These are phyloP conservation scores for Solanum hybrid DNA, from an alignment of 305 asterid genomes.

Conservation along the genomic window DNA sequence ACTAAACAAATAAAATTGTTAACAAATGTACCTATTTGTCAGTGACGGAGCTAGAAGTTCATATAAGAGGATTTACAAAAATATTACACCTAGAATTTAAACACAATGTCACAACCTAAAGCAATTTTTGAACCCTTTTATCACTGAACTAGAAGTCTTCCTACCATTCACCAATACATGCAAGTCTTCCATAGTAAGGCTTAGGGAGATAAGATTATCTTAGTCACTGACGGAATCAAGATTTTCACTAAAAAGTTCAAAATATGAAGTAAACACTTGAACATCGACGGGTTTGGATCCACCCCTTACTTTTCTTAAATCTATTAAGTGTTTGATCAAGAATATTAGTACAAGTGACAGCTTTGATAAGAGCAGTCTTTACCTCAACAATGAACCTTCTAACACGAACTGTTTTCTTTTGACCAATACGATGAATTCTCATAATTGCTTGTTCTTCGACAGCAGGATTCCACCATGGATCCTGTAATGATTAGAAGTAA, in stretches of 20 bases:
- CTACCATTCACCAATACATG: background rate
- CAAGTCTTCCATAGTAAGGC: background rate
- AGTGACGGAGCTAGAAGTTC: too few relatives aligned
- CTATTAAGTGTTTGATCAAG: background rate
- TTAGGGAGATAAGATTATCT: background rate
- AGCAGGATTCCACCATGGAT: constrained; percentile 99
- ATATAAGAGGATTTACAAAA: background rate
- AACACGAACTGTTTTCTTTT: constrained; percentile 53
- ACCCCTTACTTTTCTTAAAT: background rate
- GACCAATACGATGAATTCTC: constrained; percentile 86
- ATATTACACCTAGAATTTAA: background rate
- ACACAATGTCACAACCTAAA: background rate
- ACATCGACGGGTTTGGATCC: background rate
- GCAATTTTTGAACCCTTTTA: too few relatives aligned
- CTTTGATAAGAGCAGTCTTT: background rate
- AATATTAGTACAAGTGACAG: background rate
- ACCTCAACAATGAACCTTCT: constrained; percentile 21
- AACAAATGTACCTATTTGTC: background rate
- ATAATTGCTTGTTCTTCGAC: too few relatives aligned
- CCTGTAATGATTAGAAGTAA: constrained; percentile 22
- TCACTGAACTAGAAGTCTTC: background rate
- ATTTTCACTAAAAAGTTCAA: background rate
- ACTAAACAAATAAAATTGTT: background rate
- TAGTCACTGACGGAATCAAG: background rate
- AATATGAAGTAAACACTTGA: background rate